Evolutionary conservation across 1,284 basidiomycete genomes (phyloP).

Genomic region (Caloboletus firmus): DNA sequence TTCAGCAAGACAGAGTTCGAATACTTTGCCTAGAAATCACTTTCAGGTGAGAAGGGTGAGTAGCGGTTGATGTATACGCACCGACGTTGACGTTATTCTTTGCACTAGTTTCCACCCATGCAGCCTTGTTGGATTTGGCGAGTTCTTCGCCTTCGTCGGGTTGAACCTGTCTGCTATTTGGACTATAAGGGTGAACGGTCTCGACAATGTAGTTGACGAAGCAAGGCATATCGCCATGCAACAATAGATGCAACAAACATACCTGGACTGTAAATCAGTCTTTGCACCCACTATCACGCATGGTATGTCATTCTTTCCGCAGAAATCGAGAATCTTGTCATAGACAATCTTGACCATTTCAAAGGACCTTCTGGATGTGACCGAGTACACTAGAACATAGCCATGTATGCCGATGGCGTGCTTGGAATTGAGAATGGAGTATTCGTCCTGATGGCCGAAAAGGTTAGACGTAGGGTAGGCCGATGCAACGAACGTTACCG

Average conservation of each 20-base stretch:
- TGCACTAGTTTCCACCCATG: constrained; percentile 88
- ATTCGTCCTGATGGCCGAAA: constrained; percentile 61
- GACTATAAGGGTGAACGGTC: constrained; percentile 29
- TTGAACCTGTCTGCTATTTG: constrained; percentile 70
- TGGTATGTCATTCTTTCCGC: constrained; percentile 86
- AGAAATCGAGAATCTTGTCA: constrained; percentile 97
- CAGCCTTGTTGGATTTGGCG: constrained; percentile 71
- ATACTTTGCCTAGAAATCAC: constrained; percentile 68
- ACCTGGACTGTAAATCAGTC: constrained; percentile 80
- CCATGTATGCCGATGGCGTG: constrained; percentile 84
- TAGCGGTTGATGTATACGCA: constrained; percentile 41
- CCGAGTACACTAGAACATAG: constrained; percentile 92
- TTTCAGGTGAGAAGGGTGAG: constrained; percentile 8
- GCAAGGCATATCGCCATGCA: constrained; percentile 12
- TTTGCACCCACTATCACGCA: constrained; percentile 98
- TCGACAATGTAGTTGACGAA: constrained; percentile 18
- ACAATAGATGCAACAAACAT: constrained; percentile 29
- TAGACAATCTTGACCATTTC: constrained; percentile 96
- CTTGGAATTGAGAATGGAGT: constrained; percentile 79
- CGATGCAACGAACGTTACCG: constrained; percentile 4
- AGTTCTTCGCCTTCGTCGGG: constrained; percentile 74
- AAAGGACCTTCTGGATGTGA: constrained; percentile 89
- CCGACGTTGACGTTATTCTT: constrained; percentile 89
- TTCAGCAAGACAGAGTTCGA: constrained; percentile 84
- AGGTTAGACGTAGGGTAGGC: neutral